Base-by-base conservation (phyloP, 2,329 filamentous ascomycete genomes). In the Fusarium oligoseptatum region DNA sequence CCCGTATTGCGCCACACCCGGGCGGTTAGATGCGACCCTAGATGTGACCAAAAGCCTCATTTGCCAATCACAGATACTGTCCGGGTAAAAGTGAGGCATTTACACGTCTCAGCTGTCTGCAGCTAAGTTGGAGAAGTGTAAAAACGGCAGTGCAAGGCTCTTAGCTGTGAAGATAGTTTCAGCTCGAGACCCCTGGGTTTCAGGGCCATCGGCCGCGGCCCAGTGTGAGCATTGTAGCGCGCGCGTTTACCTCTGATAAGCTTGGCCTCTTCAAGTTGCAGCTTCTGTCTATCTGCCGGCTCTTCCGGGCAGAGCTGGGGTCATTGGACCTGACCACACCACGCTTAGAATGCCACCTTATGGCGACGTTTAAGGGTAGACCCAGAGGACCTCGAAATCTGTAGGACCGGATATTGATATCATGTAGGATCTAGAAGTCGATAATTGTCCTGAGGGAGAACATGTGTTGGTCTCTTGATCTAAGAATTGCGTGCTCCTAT, bases 11-110 rank as follows among this genome's bases (percentile, higher is more conserved):
- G 27, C 62, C 62, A 60, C 52, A 11, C 20, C 24, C 29, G 32
- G 36, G 60, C 60, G 60, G 60, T 36, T 37, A 63, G 45, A 32
- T 62, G 60, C 15, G 20, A 62, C 60, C 29, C 12, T 22, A 7
- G 1, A 62, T 27, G 48, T 29, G 60, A 55, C 60, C 45, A 22
- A 15, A 39, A n/a, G 2, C 3, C 45, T 12, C 9, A 27, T 3
- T 39, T 22, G n/a, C 60, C 60, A 63, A 63, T 56, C 32, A 55
- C 29, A 55, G n/a, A 22, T 22, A 10, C 2, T 12, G 1, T 10
- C n/a, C 11, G 37, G 6, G 34, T 15, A 55, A 11, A 17, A 32
- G 12, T 29, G 45, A 39, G 60, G 17, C 27, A 63, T 50, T 50
- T 55, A 12, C 27, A n/a, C 29, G 50, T 55, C 29, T 55, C 50